A percentile compares a stretch with the other conserved stretches of the same genome.
phyloP scores from a whole-genome alignment of 257 asterid genomes.

The Lavandula angustifolia region DNA sequence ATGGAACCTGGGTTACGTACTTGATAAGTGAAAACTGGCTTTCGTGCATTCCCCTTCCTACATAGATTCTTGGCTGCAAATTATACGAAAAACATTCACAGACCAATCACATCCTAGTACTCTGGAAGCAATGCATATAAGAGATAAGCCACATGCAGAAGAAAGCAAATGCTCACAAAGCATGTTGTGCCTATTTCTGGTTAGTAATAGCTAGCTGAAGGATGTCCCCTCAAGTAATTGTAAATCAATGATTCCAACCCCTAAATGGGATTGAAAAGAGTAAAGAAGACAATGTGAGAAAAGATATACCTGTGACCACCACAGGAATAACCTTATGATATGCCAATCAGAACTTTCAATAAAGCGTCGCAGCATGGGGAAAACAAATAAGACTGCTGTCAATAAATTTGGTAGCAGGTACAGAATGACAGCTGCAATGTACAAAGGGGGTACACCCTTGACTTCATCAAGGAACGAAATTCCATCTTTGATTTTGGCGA shows the following conservation, averaged over 20 bases:
- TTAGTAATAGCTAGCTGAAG: constrained; percentile 4
- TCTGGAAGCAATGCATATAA: constrained; percentile 22
- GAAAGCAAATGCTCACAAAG: not conserved
- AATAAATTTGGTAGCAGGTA: constrained; percentile 85
- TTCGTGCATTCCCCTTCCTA: constrained; percentile 99
- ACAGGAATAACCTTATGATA: constrained; percentile 77
- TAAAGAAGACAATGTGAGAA: constrained; percentile 29
- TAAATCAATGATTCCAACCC: constrained; percentile 3
- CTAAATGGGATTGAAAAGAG: constrained; percentile 16
- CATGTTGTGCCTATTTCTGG: constrained; percentile 5
- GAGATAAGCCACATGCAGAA: not conserved
- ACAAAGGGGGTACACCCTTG: constrained; percentile 88
- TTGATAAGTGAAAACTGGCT: constrained; percentile 87
- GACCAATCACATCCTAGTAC: constrained; percentile 29
- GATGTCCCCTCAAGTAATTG: constrained; percentile 19
- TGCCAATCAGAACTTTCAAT: constrained; percentile 96
- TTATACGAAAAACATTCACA: constrained; percentile 26
- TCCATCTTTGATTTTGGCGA: constrained; percentile 42
- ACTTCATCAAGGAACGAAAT: constrained; percentile 64
- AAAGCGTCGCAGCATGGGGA: constrained; percentile 94
- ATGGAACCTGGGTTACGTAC: constrained; percentile 47
- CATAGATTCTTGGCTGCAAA: constrained; percentile 88
- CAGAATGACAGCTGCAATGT: constrained; percentile 68
- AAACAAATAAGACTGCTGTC: constrained; percentile 67
- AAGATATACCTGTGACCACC: constrained; percentile 96